A percentile compares a stretch with the other conserved stretches of the same genome.
Conservation (phyloP, 345 rosid species). For the Syzygium aqueum region DNA sequence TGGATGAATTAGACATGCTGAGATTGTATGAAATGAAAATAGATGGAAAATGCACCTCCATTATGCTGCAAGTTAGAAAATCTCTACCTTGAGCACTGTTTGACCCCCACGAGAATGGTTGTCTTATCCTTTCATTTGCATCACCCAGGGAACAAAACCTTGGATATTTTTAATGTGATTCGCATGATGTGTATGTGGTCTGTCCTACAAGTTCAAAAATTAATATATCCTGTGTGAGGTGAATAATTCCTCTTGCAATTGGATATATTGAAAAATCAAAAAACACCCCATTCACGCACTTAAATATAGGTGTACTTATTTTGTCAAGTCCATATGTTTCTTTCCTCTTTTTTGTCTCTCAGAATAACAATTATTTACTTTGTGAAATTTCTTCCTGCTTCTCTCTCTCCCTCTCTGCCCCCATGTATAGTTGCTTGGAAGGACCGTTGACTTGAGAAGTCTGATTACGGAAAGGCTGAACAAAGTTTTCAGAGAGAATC, state of each 20-base stretch:
- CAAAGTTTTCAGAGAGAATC: slow-evolving; percentile 88
- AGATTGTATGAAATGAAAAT: neutral
- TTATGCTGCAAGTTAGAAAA: neutral
- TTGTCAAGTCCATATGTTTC: neutral
- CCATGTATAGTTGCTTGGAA: slow-evolving; percentile 73
- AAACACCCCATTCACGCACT: neutral
- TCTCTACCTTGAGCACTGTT: neutral
- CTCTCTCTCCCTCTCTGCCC: neutral
- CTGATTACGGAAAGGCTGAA: slow-evolving; percentile 85
- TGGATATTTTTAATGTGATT: neutral
- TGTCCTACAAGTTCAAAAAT: neutral
- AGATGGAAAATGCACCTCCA: neutral
- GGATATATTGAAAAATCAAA: neutral
- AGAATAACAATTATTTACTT: neutral
- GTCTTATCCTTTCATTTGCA: neutral
- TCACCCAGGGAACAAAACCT: neutral
- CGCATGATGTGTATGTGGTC: neutral
- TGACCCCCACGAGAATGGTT: neutral
- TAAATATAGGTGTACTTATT: neutral
- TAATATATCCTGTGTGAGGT: neutral
- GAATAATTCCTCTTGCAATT: neutral
- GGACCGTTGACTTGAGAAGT: slow-evolving; percentile 87
- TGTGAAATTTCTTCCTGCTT: neutral
- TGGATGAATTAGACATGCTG: neutral
- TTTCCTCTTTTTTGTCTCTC: neutral